These are phyloP conservation scores for Fusarium oligoseptatum DNA, from an alignment of 2,329 filamentous ascomycete genomes.

Conservation along the genomic window DNA sequence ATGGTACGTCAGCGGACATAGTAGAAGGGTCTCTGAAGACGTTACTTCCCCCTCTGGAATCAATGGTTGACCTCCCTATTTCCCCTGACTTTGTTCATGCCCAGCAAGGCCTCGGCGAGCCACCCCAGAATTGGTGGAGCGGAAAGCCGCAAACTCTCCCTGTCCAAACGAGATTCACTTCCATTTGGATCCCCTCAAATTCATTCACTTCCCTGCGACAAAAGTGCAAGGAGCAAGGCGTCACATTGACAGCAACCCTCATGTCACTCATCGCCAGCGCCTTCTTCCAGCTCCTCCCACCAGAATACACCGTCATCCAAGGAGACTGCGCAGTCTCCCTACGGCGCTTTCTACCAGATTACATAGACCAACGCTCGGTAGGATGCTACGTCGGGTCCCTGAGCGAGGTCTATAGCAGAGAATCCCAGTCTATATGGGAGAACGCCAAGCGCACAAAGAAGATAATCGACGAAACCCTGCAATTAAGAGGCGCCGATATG, in stretches of 20 bases:
- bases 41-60: not conserved
- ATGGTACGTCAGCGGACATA: fast-evolving
- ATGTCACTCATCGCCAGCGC: not conserved
- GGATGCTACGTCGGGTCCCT: slow-evolving; percentile 27
- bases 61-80: not conserved
- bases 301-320: slow-evolving; percentile 5
- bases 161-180: not conserved
- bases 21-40: not conserved
- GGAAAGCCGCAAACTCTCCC: not conserved
- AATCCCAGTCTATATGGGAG: slow-evolving; percentile 1
- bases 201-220: not conserved
- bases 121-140: not conserved
- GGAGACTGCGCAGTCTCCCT: slow-evolving; percentile 24
- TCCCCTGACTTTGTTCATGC: not conserved
- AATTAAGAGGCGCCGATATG: not conserved
- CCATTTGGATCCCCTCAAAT: not conserved
- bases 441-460: not conserved
- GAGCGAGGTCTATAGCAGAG: slow-evolving; percentile 11
- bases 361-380: not conserved
- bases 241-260: not conserved
- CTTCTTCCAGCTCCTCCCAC: slow-evolving; percentile 11
- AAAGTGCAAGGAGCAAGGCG: not conserved
- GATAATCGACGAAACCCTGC: not conserved
- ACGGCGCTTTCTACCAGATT: slow-evolving; percentile 3
- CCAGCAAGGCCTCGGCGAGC: not conserved